Conservation (phyloP, 78 protist genomes). For the Guillardia theta region DNA sequence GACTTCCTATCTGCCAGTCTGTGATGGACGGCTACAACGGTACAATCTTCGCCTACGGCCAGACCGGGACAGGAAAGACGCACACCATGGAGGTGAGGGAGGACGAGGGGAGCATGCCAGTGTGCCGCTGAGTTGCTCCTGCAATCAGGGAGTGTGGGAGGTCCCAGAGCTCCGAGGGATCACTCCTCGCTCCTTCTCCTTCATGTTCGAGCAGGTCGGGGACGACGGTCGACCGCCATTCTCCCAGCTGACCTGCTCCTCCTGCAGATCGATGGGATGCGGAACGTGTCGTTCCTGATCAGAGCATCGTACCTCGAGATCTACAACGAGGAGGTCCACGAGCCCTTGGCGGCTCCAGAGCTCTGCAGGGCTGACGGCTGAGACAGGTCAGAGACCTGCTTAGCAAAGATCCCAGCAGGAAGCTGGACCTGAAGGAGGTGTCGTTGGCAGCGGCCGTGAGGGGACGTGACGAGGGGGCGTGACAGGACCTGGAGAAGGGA, state of each 20-base stretch:
- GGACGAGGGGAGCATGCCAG: neutral
- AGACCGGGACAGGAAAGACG: conserved; percentile 24
- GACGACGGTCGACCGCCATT: no score
- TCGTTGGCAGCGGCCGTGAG: no score
- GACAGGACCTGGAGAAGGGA: conserved; percentile 44
- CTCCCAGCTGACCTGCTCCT: no score
- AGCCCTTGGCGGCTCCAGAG: neutral
- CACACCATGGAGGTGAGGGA: conserved; percentile 10
- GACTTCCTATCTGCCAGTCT: neutral
- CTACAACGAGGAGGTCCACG: conserved; percentile 26
- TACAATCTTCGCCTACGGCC: conserved; percentile 18
- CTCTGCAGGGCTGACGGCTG: neutral
- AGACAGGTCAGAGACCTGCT: conserved; percentile 70
- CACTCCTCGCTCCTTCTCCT: conserved; percentile 45
- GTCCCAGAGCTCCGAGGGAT: conserved; percentile 40
- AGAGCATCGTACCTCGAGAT: neutral
- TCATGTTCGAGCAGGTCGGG: conserved; percentile 44
- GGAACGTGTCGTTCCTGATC: neutral
- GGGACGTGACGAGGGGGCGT: no score
- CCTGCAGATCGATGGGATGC: neutral
- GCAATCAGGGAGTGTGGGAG: neutral
- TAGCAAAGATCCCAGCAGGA: neutral
- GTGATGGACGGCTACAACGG: conserved; percentile 34
- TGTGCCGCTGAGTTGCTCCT: neutral
- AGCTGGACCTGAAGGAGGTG: conserved; percentile 65